Base-by-base conservation (phyloP, 2,329 filamentous ascomycete species). In the Ploettnerulaceae sp. region DNA sequence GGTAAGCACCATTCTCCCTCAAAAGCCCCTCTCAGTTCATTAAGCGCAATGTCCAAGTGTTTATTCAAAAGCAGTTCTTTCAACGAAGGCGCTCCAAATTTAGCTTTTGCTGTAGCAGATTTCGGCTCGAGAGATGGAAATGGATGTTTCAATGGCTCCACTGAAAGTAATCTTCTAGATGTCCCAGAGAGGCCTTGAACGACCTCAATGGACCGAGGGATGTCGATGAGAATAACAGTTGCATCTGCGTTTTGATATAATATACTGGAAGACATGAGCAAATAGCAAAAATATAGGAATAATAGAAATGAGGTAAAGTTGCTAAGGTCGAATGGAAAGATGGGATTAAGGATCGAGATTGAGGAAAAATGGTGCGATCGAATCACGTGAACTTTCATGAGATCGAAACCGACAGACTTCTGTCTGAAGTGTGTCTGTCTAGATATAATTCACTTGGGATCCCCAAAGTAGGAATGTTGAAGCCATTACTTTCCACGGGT, bases 151-250 rank as follows among this genome's bases (percentile, higher is more conserved):
- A 69, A 48, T 1, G 74, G 67, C 33, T 54, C 7, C 2, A 58
- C 66, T 0, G 75, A 77, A 9, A 71, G 21, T 1, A 65, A 36
- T 44, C 46, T 57, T 37, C 31, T n/a, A n/a, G n/a, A n/a, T n/a
- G n/a, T n/a, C n/a, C n/a, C n/a, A n/a, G n/a, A n/a, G n/a, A n/a
- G n/a, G 34, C 35, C 71, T 65, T 89, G 86, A 14, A 77, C 79
- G 49, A 78, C 71, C 54, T 85, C 81, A 29, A 89, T 76, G 1
- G 86, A 86, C 14, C 71, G 69, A 18, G 86, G 84, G 35, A 89
- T 76, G 58, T 90, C 86, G 41, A 89, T 64, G 20, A 89, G 63
- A 17, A 78, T 69, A 43, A 82, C 65, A 35, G 74, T 70, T 38
- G 66, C 60, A 36, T 70, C 66, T 2, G 64, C 57, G 53, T 72